Evolutionary conservation across 805 yeast species (phyloP).

Genomic region (Ogataea degrootiae): DNA sequence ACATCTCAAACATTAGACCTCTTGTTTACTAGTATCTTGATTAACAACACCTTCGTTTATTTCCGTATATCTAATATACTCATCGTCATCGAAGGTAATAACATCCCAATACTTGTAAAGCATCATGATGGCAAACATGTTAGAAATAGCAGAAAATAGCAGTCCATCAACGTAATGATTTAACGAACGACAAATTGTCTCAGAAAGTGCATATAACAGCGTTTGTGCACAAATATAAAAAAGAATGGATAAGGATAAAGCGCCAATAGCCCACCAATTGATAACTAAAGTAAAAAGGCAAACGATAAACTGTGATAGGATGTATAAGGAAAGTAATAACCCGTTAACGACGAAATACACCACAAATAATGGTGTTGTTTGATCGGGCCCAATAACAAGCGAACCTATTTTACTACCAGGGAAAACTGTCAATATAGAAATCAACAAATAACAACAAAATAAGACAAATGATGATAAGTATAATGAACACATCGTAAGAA

Average conservation of each 20-base stretch:
- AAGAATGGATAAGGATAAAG: constrained; percentile 62
- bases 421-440: constrained; percentile 64
- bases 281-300: constrained; percentile 58
- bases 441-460: constrained; percentile 61
- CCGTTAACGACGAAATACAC: constrained; percentile 72
- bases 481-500: constrained; percentile 52
- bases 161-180: constrained; percentile 89
- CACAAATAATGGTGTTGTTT: constrained; percentile 66
- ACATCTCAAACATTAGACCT: no score
- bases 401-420: constrained; percentile 46
- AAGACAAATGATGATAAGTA: constrained; percentile 49
- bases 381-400: constrained; percentile 38
- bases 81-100: constrained; percentile 91
- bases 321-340: constrained; percentile 54
- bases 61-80: constrained; percentile 47
- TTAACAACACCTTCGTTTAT: no score
- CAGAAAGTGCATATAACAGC: constrained; percentile 64
- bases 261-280: constrained; percentile 87
- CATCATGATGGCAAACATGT: constrained; percentile 86
- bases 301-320: constrained; percentile 62
- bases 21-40: no score
- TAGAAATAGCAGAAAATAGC: constrained; percentile 77
- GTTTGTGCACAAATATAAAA: constrained; percentile 83
- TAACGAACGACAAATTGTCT: constrained; percentile 59
- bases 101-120: constrained; percentile 95